phyloP scores from a whole-genome alignment of 2,329 filamentous ascomycete genomes.

The Aspergillus melleus region DNA sequence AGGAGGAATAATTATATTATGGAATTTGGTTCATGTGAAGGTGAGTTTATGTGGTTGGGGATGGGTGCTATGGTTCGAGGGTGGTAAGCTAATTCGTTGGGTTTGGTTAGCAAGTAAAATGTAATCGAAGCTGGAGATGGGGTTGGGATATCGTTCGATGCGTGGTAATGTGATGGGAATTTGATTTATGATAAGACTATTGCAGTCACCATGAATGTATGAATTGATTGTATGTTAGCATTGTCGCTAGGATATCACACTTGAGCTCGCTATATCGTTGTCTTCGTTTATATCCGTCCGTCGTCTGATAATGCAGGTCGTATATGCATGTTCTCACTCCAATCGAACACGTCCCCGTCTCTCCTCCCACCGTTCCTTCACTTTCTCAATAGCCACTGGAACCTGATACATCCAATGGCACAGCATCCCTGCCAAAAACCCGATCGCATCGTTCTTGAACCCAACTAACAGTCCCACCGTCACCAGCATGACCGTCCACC shows the following conservation, averaged over 20 bases:
- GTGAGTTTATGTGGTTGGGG: too few relatives aligned
- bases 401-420: constrained; percentile 69
- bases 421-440: constrained; percentile 77
- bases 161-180: too few relatives aligned
- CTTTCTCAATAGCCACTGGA: constrained; percentile 29
- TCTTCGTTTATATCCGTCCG: too few relatives aligned
- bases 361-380: constrained; percentile 27
- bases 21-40: too few relatives aligned
- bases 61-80: too few relatives aligned
- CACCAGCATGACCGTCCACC: constrained; percentile 88
- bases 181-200: too few relatives aligned
- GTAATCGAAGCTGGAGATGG: too few relatives aligned
- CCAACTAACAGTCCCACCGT: constrained; percentile 80
- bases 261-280: too few relatives aligned
- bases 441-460: constrained; percentile 86
- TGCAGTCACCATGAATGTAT: background rate
- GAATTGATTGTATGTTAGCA: background rate
- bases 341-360: constrained; percentile 35
- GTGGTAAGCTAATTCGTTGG: too few relatives aligned
- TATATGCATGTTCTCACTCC: background rate
- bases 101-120: too few relatives aligned
- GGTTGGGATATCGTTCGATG: background rate
- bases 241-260: background rate
- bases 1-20: constrained; percentile 4
- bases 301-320: background rate